Percentiles rank a stretch among this genome's conserved stretches.
Conservation (phyloP, 2,329 filamentous ascomycete genomes). For the Fusarium anguioides region DNA sequence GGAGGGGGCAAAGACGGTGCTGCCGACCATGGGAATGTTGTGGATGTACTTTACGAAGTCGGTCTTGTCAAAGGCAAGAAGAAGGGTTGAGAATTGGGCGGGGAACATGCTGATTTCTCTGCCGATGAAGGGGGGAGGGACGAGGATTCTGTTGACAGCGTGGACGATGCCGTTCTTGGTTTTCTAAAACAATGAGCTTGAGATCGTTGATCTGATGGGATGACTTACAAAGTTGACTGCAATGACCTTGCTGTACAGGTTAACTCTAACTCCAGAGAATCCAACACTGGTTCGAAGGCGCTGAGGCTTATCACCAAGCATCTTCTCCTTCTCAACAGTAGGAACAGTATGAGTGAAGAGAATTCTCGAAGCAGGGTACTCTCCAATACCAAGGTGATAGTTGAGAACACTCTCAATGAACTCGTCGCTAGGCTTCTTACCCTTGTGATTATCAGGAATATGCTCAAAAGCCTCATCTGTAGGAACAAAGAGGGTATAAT, state of each 20-base stretch:
- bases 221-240: conserved; percentile 74
- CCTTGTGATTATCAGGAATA: conserved; percentile 57
- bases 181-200: conserved; percentile 55
- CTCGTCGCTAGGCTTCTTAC: conserved; percentile 77
- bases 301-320: conserved; percentile 74
- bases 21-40: conserved; percentile 66
- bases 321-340: conserved; percentile 68
- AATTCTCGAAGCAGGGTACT: conserved; percentile 74
- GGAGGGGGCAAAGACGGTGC: conserved; percentile 83
- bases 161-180: conserved; percentile 86
- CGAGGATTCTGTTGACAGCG: conserved; percentile 77
- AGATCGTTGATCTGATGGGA: fast-evolving
- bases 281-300: conserved; percentile 76
- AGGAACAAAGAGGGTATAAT: conserved; percentile 86
- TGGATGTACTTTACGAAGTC: conserved; percentile 72
- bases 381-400: conserved; percentile 79
- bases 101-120: conserved; percentile 72
- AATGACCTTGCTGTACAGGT: conserved; percentile 80
- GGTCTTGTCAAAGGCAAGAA: conserved; percentile 79
- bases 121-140: conserved; percentile 76
- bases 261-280: conserved; percentile 73
- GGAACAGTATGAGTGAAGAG: conserved; percentile 79
- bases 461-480: conserved; percentile 79
- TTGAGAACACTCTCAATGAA: conserved; percentile 73
- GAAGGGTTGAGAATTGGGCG: conserved; percentile 79